Base-by-base conservation (phyloP, 2,329 filamentous ascomycete species). In the Clarireedia homoeocarpa region DNA sequence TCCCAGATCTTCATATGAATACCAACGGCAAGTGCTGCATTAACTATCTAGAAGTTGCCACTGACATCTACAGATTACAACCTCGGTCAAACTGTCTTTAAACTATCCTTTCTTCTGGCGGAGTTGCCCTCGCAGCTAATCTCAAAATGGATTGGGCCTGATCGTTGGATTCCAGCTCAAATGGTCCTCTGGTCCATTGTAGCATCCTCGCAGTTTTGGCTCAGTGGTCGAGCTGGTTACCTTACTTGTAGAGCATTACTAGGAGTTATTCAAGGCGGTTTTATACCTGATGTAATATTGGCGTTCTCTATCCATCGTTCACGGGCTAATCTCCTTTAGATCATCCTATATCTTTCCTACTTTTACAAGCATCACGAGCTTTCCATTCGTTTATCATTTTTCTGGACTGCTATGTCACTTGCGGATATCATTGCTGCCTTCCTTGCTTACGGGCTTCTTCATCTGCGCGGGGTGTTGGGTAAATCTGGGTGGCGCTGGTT, bases 101-200 rank as follows among this genome's bases (percentile, higher is more conserved):
- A 57, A 53, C 23, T 63, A 2, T 55, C 61, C 12, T 63, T 63
- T 27, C 58, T 66, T 5, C 62, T 51, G 24, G 75, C 80, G 0
- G 80, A 84, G 63, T 70, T 85, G 0, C 82, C 82, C 0, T 84
- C 80, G 0, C 80, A 84, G 63, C 46, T 63, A 14, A 34, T 62
- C 17, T 57, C 17, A 74, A 81, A 61, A 73, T 83, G 56, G 62
- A 57, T 79, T n/a, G 77, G 77, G 0, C 74, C 76, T 0, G 76
- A 79, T 61, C 70, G 72, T 40, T 78, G 75, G 75, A 70, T 78
- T 27, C 75, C 77, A 53, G 78, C 78, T 72, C 67, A 78, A 17
- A 71, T 70, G 39, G 77, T 76, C 71, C 75, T 74, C 58, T 85
- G 9, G 70, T 85, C 36, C 74, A 72, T 56, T 82, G 65, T 81